Percentiles rank a stretch among this genome's conserved stretches.
These are phyloP conservation scores for Fusarium piperis DNA, from an alignment of 2,329 filamentous ascomycete species.

Conservation along the genomic window DNA sequence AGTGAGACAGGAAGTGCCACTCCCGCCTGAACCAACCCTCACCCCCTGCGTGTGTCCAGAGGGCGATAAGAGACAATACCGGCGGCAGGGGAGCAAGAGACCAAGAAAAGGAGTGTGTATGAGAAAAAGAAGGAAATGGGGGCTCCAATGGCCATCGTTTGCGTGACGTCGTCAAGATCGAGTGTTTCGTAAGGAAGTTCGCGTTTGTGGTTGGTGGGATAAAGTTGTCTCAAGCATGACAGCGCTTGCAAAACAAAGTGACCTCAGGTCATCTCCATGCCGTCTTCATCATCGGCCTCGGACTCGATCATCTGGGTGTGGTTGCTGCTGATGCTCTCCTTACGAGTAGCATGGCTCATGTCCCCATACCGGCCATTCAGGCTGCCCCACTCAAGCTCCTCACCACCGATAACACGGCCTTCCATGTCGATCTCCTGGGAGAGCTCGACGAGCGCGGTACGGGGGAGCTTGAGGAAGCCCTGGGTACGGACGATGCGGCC, in stretches of 20 bases:
- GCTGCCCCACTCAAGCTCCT: conserved; percentile 74
- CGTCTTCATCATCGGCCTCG: conserved; percentile 69
- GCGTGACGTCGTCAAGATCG: conserved; percentile 15
- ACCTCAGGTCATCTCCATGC: conserved; percentile 66
- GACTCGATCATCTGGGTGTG: conserved; percentile 67
- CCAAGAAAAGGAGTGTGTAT: not conserved
- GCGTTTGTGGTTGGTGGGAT: not conserved
- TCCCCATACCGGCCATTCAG: conserved; percentile 59
- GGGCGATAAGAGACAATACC: not conserved
- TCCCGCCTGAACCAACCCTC: not conserved
- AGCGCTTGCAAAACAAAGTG: not conserved
- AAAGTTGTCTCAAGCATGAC: not conserved
- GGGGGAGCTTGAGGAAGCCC: conserved; percentile 84
- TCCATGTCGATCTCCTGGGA: conserved; percentile 94
- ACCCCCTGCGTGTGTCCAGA: not conserved
- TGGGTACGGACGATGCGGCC: conserved; percentile 90
- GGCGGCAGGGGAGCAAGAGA: not conserved
- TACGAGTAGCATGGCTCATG: conserved; percentile 54
- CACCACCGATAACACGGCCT: conserved; percentile 87
- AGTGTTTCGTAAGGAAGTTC: not conserved
- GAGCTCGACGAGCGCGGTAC: conserved; percentile 84
- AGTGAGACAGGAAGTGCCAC: conserved; percentile 6
- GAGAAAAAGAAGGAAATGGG: not conserved
- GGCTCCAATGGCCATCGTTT: not conserved
- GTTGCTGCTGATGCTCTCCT: conserved; percentile 69